Percentiles rank a stretch among this genome's conserved stretches.
These are phyloP conservation scores for Sclerotinia borealis DNA, from an alignment of 2,329 filamentous ascomycete species.

Conservation along the genomic window DNA sequence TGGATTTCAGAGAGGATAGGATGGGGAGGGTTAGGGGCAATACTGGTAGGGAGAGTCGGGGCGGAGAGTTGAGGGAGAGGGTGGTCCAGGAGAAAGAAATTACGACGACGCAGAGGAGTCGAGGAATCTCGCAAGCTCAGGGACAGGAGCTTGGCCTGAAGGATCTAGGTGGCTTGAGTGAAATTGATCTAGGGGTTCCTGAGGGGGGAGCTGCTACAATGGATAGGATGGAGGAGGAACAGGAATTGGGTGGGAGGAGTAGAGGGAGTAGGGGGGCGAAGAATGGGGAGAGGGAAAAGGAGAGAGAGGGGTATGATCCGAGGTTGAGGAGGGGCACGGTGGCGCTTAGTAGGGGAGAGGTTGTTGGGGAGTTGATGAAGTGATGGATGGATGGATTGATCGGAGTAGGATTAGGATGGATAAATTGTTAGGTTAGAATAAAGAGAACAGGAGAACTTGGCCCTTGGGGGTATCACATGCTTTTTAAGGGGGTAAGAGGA, in stretches of 20 bases:
- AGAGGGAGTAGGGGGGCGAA: neutral
- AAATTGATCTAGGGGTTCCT: slow-evolving; percentile 16
- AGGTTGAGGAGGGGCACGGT: slow-evolving; percentile 9
- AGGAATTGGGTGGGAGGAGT: neutral
- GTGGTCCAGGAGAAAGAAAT: neutral
- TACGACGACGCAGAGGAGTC: slow-evolving; percentile 12
- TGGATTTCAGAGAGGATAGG: neutral
- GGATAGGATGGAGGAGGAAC: slow-evolving; percentile 6
- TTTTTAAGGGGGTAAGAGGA: neutral
- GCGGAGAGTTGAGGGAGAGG: neutral
- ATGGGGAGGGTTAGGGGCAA: neutral
- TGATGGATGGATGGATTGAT: neutral
- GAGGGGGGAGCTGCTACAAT: slow-evolving; percentile 22
- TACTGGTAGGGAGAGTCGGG: neutral
- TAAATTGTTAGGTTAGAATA: neutral
- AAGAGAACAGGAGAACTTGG: neutral
- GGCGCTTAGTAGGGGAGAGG: neutral
- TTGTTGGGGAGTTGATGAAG: neutral
- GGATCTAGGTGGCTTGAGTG: slow-evolving; percentile 22
- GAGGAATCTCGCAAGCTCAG: slow-evolving; percentile 13
- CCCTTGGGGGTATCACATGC: no score
- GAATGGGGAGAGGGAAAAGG: neutral
- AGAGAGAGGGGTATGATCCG: neutral
- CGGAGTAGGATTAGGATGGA: neutral
- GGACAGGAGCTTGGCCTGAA: slow-evolving; percentile 15